These are phyloP conservation scores for Deinandra increscens DNA, from an alignment of 129 eudicot genomes.

Conservation along the genomic window DNA sequence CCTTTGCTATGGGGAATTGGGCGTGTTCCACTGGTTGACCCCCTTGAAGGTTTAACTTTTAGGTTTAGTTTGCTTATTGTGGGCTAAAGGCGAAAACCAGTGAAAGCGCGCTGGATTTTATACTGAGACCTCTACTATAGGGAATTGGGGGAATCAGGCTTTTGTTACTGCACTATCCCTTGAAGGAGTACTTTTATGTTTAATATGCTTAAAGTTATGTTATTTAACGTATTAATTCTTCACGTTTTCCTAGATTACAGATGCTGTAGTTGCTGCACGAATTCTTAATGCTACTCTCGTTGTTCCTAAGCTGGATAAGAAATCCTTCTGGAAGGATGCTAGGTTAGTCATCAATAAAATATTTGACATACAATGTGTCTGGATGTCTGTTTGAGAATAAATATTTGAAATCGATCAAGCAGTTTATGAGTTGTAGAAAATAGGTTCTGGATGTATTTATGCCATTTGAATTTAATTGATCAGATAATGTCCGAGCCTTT, in stretches of 20 bases:
- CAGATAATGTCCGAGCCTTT: neutral
- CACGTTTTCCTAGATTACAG: conserved; percentile 59
- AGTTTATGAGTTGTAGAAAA: neutral
- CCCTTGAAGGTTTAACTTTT: neutral
- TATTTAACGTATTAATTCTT: neutral
- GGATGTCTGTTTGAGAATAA: neutral
- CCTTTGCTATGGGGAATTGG: too few species aligned
- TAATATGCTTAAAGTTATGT: neutral
- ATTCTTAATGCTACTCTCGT: conserved; percentile 96
- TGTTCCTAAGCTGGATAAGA: conserved; percentile 79
- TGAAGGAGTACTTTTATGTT: neutral
- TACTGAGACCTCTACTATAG: too few species aligned
- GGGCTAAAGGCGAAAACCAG: too few species aligned
- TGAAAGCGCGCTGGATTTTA: too few species aligned
- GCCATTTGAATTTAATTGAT: neutral
- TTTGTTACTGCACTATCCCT: too few species aligned
- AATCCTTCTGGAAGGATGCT: conserved; percentile 93
- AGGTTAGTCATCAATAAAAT: conserved; percentile 48
- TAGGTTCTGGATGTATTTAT: neutral
- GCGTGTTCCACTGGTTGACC: too few species aligned
- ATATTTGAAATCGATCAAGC: neutral
- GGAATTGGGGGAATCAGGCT: too few species aligned
- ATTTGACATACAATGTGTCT: neutral
- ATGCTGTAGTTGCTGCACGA: conserved; percentile 98
- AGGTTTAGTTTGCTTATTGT: neutral